Evolutionary conservation across 495 filamentous ascomycete genomes (phyloP).

Genomic region (Penicillium maclennaniae): DNA sequence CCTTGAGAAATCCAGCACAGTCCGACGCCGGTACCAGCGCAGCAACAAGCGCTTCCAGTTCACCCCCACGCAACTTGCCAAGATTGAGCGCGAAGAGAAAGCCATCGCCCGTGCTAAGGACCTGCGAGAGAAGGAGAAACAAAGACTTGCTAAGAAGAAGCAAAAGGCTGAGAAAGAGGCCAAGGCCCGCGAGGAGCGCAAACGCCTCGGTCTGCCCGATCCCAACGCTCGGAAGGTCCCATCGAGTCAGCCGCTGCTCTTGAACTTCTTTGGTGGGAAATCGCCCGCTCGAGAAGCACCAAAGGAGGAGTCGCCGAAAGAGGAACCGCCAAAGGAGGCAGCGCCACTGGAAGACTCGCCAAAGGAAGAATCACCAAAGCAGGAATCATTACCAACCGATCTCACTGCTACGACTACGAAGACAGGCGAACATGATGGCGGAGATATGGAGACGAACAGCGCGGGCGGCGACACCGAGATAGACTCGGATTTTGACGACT

Average conservation of each 20-base stretch:
- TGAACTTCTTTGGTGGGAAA: constrained; percentile 35
- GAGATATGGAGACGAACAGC: constrained; percentile 11
- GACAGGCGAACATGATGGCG: constrained; percentile 5
- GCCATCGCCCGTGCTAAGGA: constrained; percentile 36
- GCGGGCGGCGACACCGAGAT: constrained; percentile 19
- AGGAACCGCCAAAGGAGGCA: too few species aligned
- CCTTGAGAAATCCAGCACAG: constrained; percentile 45
- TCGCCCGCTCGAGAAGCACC: background rate
- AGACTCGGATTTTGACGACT: constrained; percentile 22
- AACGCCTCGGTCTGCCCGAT: constrained; percentile 41
- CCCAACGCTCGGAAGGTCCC: constrained; percentile 36
- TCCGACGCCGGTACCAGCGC: constrained; percentile 46
- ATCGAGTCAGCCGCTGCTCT: constrained; percentile 46
- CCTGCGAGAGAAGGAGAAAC: constrained; percentile 41
- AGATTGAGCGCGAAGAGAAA: constrained; percentile 46
- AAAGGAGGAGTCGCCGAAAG: background rate
- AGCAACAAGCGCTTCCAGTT: constrained; percentile 42
- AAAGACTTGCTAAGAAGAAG: constrained; percentile 38
- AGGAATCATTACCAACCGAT: background rate
- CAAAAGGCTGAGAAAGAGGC: constrained; percentile 44
- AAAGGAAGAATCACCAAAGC: too few species aligned
- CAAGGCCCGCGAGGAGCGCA: constrained; percentile 40
- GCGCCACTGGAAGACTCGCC: too few species aligned
- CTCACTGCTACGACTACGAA: constrained; percentile 3
- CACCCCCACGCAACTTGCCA: constrained; percentile 37